Evolutionary conservation across 2,329 filamentous ascomycete genomes (phyloP).

Genomic region (Sphaerulina vaccinii): DNA sequence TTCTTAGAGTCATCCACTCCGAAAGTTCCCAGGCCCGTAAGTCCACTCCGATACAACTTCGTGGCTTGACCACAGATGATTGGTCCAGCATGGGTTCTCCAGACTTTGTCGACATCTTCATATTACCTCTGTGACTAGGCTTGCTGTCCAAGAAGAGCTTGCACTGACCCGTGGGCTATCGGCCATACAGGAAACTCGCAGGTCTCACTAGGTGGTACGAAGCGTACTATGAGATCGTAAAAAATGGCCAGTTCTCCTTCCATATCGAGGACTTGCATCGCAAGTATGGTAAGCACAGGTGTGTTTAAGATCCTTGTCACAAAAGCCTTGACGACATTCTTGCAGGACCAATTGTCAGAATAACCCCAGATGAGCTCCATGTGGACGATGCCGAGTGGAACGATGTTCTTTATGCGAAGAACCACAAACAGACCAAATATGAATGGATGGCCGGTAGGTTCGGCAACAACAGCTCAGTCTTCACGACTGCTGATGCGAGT

Average conservation of each 20-base stretch:
- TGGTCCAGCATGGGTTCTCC: too few relatives aligned
- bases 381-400: conserved; percentile 13
- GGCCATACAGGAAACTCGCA: conserved; percentile 21
- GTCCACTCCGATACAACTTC: background rate
- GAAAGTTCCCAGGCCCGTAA: background rate
- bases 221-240: conserved; percentile 31
- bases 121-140: background rate
- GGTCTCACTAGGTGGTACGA: conserved; percentile 30
- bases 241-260: conserved; percentile 27
- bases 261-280: conserved; percentile 30
- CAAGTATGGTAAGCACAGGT: conserved; percentile 26
- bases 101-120: too few relatives aligned
- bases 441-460: background rate
- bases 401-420: conserved; percentile 6
- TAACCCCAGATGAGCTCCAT: conserved; percentile 12
- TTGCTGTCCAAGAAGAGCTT: background rate
- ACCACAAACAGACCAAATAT: background rate
- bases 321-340: too few relatives aligned
- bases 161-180: background rate
- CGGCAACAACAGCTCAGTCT: background rate
- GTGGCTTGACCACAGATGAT: too few relatives aligned
- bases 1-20: background rate
- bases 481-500: background rate
- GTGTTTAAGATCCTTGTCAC: too few relatives aligned
- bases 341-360: conserved; percentile 13